A percentile compares a stretch with the other conserved stretches of the same genome.
phyloP scores from a whole-genome alignment of 129 eudicot species.

The Flaveria brownii region DNA sequence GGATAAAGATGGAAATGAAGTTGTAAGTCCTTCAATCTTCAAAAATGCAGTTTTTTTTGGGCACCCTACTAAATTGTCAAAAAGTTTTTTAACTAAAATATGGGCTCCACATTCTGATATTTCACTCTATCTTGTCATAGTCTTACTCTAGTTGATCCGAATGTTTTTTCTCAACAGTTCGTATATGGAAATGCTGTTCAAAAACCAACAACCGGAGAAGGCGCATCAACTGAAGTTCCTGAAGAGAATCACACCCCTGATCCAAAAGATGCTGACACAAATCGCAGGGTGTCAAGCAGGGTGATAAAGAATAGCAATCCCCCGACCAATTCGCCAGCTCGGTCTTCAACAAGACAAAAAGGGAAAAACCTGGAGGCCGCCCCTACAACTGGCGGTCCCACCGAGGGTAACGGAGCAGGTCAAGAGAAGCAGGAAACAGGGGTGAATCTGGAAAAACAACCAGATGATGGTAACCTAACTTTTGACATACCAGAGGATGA shows the following conservation, averaged over 20 bases:
- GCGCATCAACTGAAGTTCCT: background rate
- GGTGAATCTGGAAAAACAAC: constrained; percentile 36
- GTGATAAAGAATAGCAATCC: constrained; percentile 14
- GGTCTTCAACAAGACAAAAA: constrained; percentile 63
- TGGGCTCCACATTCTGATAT: too few relatives aligned
- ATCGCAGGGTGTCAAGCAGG: constrained; percentile 27
- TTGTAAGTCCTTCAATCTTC: constrained; percentile 17
- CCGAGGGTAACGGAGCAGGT: constrained; percentile 13
- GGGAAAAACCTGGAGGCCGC: constrained; percentile 38
- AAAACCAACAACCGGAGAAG: constrained; percentile 12
- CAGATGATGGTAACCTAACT: constrained; percentile 30
- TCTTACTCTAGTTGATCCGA: background rate
- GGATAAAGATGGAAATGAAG: constrained; percentile 40
- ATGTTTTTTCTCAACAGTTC: constrained; percentile 23
- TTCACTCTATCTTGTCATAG: too few relatives aligned
- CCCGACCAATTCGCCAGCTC: constrained; percentile 22
- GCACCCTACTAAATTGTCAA: background rate
- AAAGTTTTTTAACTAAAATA: too few relatives aligned
- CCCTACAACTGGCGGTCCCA: constrained; percentile 3
- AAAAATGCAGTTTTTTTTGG: background rate
- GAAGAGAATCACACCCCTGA: constrained; percentile 20
- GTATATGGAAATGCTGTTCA: constrained; percentile 35
- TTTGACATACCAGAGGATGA: constrained; percentile 45
- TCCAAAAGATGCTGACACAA: constrained; percentile 29
- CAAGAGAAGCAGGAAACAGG: constrained; percentile 37